Conservation (phyloP, 768 basidiomycete genomes). For the Pilatotrama ljubarskyi region DNA sequence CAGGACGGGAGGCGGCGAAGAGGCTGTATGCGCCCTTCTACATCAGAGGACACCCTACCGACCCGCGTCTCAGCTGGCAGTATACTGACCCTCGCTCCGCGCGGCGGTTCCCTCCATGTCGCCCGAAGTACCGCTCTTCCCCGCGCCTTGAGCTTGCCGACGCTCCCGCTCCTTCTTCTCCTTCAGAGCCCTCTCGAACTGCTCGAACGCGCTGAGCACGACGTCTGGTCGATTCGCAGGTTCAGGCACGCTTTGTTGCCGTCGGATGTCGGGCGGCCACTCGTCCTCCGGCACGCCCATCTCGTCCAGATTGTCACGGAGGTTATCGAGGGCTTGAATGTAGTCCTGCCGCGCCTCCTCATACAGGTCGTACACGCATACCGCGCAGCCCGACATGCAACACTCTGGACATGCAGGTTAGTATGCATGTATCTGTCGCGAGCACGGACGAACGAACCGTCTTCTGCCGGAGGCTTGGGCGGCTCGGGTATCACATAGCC, state of each 20-base stretch:
- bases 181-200: slow-evolving; percentile 60
- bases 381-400: slow-evolving; percentile 92
- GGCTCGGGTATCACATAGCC: slow-evolving; percentile 62
- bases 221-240: slow-evolving; percentile 31
- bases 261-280: slow-evolving; percentile 64
- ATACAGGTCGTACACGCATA: slow-evolving; percentile 91
- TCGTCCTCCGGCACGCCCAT: slow-evolving; percentile 52
- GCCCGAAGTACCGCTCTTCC: background rate
- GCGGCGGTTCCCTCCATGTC: slow-evolving; percentile 1
- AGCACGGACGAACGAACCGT: slow-evolving; percentile 46
- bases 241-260: slow-evolving; percentile 10
- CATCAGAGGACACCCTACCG: background rate
- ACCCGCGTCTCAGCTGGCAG: background rate
- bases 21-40: background rate
- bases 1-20: background rate
- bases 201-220: slow-evolving; percentile 67
- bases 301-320: slow-evolving; percentile 51
- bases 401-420: slow-evolving; percentile 56
- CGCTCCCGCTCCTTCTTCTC: slow-evolving; percentile 41
- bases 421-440: background rate
- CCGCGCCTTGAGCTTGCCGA: background rate
- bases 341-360: slow-evolving; percentile 71
- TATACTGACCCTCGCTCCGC: slow-evolving; percentile 14
- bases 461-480: slow-evolving; percentile 62
- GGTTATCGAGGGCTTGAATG: slow-evolving; percentile 48